Evolutionary conservation across 1,284 basidiomycete species (phyloP).

Genomic region (Naganishia liquefaciens): DNA sequence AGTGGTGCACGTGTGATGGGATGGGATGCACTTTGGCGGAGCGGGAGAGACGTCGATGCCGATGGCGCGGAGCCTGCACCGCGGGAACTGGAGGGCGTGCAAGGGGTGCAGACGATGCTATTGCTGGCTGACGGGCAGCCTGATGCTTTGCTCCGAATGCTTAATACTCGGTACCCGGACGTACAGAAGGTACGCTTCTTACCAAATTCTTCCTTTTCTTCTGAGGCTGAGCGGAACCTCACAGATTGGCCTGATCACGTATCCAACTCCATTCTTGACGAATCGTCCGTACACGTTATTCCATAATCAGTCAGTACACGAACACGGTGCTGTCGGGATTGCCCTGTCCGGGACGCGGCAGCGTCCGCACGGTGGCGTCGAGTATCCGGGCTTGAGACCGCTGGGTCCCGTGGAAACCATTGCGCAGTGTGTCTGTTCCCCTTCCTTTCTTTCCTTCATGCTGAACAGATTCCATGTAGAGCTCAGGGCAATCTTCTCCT

Average conservation of each 20-base stretch:
- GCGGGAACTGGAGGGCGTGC: conserved; percentile 12
- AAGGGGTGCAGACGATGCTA: conserved; percentile 59
- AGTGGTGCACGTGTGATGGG: conserved; percentile 10
- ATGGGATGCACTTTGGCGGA: conserved; percentile 28
- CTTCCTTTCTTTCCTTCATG: neutral
- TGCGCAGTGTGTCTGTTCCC: conserved; percentile 57
- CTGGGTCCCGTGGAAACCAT: conserved; percentile 63
- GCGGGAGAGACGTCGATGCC: conserved; percentile 15
- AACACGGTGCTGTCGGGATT: conserved; percentile 72
- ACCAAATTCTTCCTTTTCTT: neutral
- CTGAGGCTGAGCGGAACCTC: neutral
- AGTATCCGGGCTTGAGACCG: conserved; percentile 61
- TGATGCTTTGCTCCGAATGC: conserved; percentile 62
- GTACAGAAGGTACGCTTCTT: conserved; percentile 59
- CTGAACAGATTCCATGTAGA: conserved; percentile 51
- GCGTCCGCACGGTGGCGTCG: conserved; percentile 48
- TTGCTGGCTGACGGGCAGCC: conserved; percentile 66
- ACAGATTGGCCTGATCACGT: conserved; percentile 69
- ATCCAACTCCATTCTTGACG: conserved; percentile 82
- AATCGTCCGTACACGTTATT: conserved; percentile 77
- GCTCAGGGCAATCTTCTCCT: conserved; percentile 78
- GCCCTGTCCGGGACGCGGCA: conserved; percentile 55
- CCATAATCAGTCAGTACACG: conserved; percentile 55
- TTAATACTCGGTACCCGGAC: conserved; percentile 57
- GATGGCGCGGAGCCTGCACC: conserved; percentile 1